Percentiles rank a stretch among this genome's conserved stretches.
These are phyloP conservation scores for Cadophora gregata DNA, from an alignment of 2,329 filamentous ascomycete genomes.

Conservation along the genomic window DNA sequence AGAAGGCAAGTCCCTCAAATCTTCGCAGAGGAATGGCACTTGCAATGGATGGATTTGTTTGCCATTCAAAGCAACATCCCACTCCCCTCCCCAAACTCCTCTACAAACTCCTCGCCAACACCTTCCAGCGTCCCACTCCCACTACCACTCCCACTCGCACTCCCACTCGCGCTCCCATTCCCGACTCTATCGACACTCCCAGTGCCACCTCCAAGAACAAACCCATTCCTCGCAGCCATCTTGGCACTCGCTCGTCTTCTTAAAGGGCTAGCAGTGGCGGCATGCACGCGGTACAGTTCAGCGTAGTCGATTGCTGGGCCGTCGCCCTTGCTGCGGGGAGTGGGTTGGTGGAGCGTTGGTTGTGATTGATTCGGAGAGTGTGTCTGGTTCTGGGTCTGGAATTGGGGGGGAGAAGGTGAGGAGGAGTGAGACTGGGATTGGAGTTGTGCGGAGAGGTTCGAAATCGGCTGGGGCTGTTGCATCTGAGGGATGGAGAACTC, in stretches of 20 bases:
- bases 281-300: slow-evolving; percentile 31
- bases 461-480: background rate
- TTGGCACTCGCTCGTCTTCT: slow-evolving; percentile 26
- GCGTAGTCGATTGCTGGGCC: slow-evolving; percentile 29
- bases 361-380: background rate
- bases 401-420: no score
- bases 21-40: no score
- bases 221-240: slow-evolving; percentile 22
- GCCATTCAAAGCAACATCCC: background rate
- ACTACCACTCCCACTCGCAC: background rate
- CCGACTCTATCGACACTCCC: background rate
- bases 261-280: slow-evolving; percentile 34
- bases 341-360: background rate
- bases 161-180: slow-evolving; percentile 12
- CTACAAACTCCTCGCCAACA: background rate
- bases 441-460: background rate
- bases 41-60: no score
- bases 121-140: background rate
- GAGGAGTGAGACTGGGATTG: no score
- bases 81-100: background rate
- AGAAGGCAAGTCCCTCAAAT: no score
- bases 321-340: slow-evolving; percentile 12
- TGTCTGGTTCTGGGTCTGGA: no score
- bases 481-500: slow-evolving; percentile 1
- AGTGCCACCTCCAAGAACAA: background rate